phyloP scores from a whole-genome alignment of 2,329 filamentous ascomycete genomes.

The Colletotrichum gloeosporioides region DNA sequence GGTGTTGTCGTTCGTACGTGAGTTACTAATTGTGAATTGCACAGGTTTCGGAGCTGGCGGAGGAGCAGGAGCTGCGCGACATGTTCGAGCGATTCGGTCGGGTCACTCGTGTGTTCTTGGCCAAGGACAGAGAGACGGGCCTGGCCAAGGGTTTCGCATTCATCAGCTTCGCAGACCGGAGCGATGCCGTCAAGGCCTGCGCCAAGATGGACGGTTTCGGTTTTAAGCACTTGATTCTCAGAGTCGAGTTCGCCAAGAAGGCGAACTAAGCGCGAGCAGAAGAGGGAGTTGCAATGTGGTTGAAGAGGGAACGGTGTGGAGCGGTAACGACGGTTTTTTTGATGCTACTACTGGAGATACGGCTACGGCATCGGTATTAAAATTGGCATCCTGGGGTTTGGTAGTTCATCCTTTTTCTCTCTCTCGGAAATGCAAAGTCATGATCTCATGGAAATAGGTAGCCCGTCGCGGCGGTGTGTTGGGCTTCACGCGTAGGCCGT shows the following conservation, averaged over 20 bases:
- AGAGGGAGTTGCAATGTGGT: background rate
- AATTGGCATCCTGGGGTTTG: conserved; percentile 21
- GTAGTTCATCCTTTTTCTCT: conserved; percentile 15
- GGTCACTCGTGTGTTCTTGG: conserved; percentile 96
- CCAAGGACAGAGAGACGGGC: conserved; percentile 96
- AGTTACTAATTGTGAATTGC: background rate
- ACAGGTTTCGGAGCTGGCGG: conserved; percentile 94
- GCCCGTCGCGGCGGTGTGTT: background rate
- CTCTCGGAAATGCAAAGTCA: conserved; percentile 13
- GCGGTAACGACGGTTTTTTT: conserved; percentile 15
- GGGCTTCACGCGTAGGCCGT: background rate
- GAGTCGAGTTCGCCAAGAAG: conserved; percentile 89
- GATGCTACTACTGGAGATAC: conserved; percentile 21
- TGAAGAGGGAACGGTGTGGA: background rate
- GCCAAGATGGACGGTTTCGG: conserved; percentile 97
- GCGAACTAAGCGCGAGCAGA: conserved; percentile 39
- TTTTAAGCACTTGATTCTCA: conserved; percentile 85
- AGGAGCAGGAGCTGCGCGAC: conserved; percentile 92
- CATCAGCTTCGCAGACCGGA: conserved; percentile 92
- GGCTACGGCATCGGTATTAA: conserved; percentile 20
- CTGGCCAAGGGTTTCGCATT: conserved; percentile 98
- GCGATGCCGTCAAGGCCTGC: conserved; percentile 90
- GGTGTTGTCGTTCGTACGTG: background rate
- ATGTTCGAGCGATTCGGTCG: conserved; percentile 98
- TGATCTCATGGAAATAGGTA: conserved; percentile 11